These are phyloP conservation scores for Pseudogymnoascus pannorum DNA, from an alignment of 2,329 filamentous ascomycete genomes.

Conservation along the genomic window DNA sequence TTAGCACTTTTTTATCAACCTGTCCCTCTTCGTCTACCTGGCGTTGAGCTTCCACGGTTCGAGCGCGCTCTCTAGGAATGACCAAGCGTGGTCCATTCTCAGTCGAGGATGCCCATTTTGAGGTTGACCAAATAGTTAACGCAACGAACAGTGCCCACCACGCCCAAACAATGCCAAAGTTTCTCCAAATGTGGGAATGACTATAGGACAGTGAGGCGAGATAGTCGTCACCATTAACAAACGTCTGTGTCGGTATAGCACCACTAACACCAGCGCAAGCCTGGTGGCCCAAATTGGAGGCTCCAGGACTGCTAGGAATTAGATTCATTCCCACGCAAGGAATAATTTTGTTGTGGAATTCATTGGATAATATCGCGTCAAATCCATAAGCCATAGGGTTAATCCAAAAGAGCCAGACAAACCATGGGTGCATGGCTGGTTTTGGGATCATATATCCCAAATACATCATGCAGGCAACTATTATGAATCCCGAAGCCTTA, in stretches of 20 bases:
- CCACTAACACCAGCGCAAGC: conserved; percentile 54
- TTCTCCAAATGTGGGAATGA: conserved; percentile 48
- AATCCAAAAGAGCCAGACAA: conserved; percentile 57
- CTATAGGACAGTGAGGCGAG: conserved; percentile 47
- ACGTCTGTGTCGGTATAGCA: conserved; percentile 39
- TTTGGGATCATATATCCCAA: conserved; percentile 58
- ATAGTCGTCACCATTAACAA: conserved; percentile 50
- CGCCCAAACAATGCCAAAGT: conserved; percentile 55
- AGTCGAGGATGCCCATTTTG: conserved; percentile 39
- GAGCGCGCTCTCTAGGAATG: neutral
- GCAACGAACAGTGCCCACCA: conserved; percentile 54
- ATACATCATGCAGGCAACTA: conserved; percentile 51
- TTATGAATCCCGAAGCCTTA: conserved; percentile 45
- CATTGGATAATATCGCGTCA: conserved; percentile 61
- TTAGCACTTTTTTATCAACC: conserved; percentile 14
- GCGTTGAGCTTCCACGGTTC: neutral
- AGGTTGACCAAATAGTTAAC: conserved; percentile 51
- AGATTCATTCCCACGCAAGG: conserved; percentile 43
- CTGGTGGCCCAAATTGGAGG: conserved; percentile 35
- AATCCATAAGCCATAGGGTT: conserved; percentile 65
- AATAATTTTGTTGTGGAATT: conserved; percentile 54
- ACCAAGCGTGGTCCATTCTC: neutral
- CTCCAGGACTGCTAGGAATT: conserved; percentile 32
- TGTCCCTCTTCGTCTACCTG: conserved; percentile 13
- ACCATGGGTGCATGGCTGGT: conserved; percentile 55